phyloP scores from a whole-genome alignment of 2,329 filamentous ascomycete genomes.

The Pseudohalonectria lignicola region DNA sequence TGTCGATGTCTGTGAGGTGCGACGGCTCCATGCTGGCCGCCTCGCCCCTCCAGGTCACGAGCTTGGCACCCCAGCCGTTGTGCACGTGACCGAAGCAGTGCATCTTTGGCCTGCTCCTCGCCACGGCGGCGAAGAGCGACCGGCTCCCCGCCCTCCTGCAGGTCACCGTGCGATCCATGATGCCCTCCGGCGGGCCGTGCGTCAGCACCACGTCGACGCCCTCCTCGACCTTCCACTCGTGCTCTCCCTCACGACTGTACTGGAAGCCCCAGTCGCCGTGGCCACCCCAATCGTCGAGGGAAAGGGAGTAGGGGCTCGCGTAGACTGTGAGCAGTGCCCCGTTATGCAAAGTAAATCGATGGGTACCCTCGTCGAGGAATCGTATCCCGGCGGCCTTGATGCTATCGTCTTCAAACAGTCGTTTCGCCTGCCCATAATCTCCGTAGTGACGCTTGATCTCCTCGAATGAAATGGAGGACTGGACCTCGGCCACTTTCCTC shows the following conservation, averaged over 20 bases:
- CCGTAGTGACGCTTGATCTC: constrained; percentile 23
- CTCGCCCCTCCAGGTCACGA: constrained; percentile 36
- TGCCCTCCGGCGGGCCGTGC: constrained; percentile 40
- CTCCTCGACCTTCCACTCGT: constrained; percentile 32
- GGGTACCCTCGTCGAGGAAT: constrained; percentile 38
- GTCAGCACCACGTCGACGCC: constrained; percentile 38
- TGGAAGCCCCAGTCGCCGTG: constrained; percentile 44
- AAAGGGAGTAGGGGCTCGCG: constrained; percentile 42
- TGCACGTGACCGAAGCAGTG: constrained; percentile 52
- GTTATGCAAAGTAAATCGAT: constrained; percentile 35
- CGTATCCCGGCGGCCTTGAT: constrained; percentile 26
- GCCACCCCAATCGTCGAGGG: too few species aligned
- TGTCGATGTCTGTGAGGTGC: constrained; percentile 36
- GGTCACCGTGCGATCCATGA: constrained; percentile 31
- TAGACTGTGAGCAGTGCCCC: constrained; percentile 37
- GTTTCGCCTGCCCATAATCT: constrained; percentile 20
- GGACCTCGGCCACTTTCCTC: constrained; percentile 7
- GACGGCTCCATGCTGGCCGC: constrained; percentile 16
- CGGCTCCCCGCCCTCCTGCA: constrained; percentile 27
- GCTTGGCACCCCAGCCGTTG: constrained; percentile 44
- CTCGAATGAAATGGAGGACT: constrained; percentile 7
- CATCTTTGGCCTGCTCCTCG: constrained; percentile 28
- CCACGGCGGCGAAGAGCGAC: constrained; percentile 32
- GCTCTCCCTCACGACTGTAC: constrained; percentile 24
- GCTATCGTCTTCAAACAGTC: constrained; percentile 22